Evolutionary conservation across 2,329 filamentous ascomycete species (phyloP).

Genomic region (Fusarium armeniacum): DNA sequence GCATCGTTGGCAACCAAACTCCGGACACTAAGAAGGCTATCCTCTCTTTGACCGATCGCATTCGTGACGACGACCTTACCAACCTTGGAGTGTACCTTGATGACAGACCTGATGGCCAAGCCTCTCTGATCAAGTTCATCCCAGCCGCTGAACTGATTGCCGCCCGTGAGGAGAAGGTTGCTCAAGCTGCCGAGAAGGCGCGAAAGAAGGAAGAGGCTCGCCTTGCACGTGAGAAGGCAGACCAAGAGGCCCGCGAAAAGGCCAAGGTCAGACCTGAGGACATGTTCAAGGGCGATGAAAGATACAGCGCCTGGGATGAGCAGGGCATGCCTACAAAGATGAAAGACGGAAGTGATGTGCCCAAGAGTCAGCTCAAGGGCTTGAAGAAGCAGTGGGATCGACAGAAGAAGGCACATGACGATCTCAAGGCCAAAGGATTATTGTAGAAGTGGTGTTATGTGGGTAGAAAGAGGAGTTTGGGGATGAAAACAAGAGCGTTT

Average conservation of each 20-base stretch:
- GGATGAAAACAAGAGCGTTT: conserved; percentile 33
- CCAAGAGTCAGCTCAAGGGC: conserved; percentile 85
- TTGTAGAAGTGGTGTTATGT: conserved; percentile 38
- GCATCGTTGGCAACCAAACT: conserved; percentile 62
- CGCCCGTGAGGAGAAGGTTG: conserved; percentile 70
- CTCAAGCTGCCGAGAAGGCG: conserved; percentile 72
- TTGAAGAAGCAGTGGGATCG: conserved; percentile 89
- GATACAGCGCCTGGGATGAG: conserved; percentile 83
- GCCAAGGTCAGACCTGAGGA: conserved; percentile 68
- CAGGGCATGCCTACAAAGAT: conserved; percentile 85
- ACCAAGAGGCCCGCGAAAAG: conserved; percentile 69
- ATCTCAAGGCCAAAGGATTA: conserved; percentile 58
- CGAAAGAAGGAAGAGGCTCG: conserved; percentile 68
- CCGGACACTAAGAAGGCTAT: conserved; percentile 76
- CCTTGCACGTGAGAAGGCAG: conserved; percentile 64
- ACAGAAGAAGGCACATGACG: conserved; percentile 88
- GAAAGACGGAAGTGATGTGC: conserved; percentile 81
- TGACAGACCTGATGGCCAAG: conserved; percentile 76
- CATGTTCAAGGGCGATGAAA: conserved; percentile 69
- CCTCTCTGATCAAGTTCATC: conserved; percentile 79
- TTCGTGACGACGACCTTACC: conserved; percentile 85
- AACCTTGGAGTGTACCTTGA: conserved; percentile 90
- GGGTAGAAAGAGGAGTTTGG: conserved; percentile 26
- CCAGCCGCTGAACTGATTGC: conserved; percentile 70
- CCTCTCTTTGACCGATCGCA: conserved; percentile 80